Base-by-base conservation (phyloP, 2,329 filamentous ascomycete genomes). In the Penicillium sp. region DNA sequence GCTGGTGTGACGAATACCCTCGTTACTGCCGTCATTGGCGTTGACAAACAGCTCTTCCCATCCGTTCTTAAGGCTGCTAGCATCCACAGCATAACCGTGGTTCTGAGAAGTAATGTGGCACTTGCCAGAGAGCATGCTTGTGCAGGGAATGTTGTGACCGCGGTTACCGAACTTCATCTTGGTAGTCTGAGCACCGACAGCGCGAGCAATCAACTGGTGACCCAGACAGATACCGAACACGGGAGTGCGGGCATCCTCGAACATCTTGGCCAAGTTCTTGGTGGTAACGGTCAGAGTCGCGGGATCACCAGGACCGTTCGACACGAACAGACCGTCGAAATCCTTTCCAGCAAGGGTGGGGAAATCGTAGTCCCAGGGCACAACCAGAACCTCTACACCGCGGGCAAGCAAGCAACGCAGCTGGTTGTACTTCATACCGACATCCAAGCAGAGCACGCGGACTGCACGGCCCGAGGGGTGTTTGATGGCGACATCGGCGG, bases 121-220 rank as follows among this genome's bases (percentile, higher is more conserved):
- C 79, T 92, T 92, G 67, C 94, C 94, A 44, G 93, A 96, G 65
- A 97, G 82, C 84, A 96, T 84, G 78, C 90, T 97, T 11, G 93
- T 97, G 82, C 92, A 97, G 44, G 94, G 94, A 70, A 99, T 97
- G 79, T 99, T 99, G 82, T 96, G 91, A 43, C 93, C 94, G 70
- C 94, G 91, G 80, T 99, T 99, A 79, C 94, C 94, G 70, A 97
- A 99, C 83, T 97, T 97, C 91, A 99, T 96, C 83, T 99, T 99
- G 70, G 84, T 77, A 0, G 94, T 97, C 46, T 82, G 82, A 46
- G 92, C 93, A 54, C 93, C 93, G 33, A 92, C 87, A 57, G 93
- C 92, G 67, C 92, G 85, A 53, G 93, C 92, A 51, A 97, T 86
- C 65, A 97, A 83, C 78, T 97, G 93, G 75, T 97, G 93, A 56